Percentiles rank a stretch among this genome's conserved stretches.
Evolutionary conservation across 2,329 filamentous ascomycete species (phyloP).

Genomic region (Meredithiella fracta): DNA sequence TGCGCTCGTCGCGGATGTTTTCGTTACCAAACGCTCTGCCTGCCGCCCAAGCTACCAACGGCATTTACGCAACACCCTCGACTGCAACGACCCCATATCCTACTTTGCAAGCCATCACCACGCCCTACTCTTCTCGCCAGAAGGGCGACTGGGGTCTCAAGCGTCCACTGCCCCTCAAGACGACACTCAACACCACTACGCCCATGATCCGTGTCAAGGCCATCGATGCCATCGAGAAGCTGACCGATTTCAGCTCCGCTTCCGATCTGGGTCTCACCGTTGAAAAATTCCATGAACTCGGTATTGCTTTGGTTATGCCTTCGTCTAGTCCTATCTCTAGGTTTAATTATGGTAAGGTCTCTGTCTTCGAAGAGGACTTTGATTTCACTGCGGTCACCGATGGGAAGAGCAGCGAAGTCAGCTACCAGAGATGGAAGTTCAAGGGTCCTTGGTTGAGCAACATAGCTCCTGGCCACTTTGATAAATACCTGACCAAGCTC

Average conservation of each 20-base stretch:
- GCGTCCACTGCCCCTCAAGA: conserved; percentile 59
- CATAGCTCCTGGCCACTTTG: conserved; percentile 44
- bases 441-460: conserved; percentile 49
- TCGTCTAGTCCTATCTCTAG: conserved; percentile 13
- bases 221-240: conserved; percentile 70
- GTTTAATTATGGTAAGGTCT: conserved; percentile 13
- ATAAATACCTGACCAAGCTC: conserved; percentile 36
- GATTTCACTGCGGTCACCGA: conserved; percentile 33
- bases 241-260: conserved; percentile 77
- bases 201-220: conserved; percentile 61
- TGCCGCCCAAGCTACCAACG: conserved; percentile 34
- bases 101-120: conserved; percentile 68
- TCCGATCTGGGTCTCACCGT: conserved; percentile 67
- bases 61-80: conserved; percentile 22
- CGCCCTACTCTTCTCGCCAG: conserved; percentile 52
- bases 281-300: conserved; percentile 73
- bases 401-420: conserved; percentile 21
- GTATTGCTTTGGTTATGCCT: conserved; percentile 50
- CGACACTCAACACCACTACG: conserved; percentile 54
- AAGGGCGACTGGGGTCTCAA: conserved; percentile 91
- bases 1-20: conserved; percentile 81
- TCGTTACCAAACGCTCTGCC: conserved; percentile 65
- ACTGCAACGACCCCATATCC: conserved; percentile 55
- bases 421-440: conserved; percentile 47
- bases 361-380: conserved; percentile 40